phyloP scores from a whole-genome alignment of 2,329 filamentous ascomycete species.

The Knufia petricola region DNA sequence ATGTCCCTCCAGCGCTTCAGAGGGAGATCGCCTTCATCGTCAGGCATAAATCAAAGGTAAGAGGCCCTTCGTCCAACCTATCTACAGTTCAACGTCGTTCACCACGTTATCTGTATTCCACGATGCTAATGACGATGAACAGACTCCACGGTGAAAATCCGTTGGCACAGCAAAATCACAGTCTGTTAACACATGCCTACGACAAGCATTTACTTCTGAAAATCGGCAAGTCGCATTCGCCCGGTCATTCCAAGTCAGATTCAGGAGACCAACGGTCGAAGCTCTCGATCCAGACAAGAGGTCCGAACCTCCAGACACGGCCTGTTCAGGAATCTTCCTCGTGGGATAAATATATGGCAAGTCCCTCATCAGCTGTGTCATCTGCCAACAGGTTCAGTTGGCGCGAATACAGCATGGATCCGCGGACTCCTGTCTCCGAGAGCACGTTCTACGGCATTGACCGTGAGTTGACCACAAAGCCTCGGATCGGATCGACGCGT shows the following conservation, averaged over 20 bases:
- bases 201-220: conserved; percentile 54
- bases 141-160: conserved; percentile 52
- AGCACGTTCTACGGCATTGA: conserved; percentile 32
- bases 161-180: conserved; percentile 47
- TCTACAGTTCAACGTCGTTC: too few relatives aligned
- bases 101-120: too few relatives aligned
- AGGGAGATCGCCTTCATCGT: conserved; percentile 18
- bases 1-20: conserved; percentile 49
- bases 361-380: conserved; percentile 33
- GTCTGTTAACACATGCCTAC: conserved; percentile 52
- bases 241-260: conserved; percentile 31
- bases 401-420: conserved; percentile 32
- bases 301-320: conserved; percentile 12
- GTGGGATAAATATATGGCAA: conserved; percentile 28
- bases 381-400: conserved; percentile 32
- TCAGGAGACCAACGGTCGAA: conserved; percentile 28
- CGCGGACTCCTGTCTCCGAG: conserved; percentile 36
- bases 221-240: conserved; percentile 51
- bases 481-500: not conserved
- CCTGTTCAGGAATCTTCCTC: conserved; percentile 16
- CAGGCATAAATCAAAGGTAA: conserved; percentile 20
- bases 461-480: conserved; percentile 27
- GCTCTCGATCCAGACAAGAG: conserved; percentile 21
- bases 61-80: conserved; percentile 5
- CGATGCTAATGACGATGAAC: conserved; percentile 9